Evolutionary conservation across 352 stramenopile genomes (phyloP).

Genomic region (Phytophthora nicotianae): DNA sequence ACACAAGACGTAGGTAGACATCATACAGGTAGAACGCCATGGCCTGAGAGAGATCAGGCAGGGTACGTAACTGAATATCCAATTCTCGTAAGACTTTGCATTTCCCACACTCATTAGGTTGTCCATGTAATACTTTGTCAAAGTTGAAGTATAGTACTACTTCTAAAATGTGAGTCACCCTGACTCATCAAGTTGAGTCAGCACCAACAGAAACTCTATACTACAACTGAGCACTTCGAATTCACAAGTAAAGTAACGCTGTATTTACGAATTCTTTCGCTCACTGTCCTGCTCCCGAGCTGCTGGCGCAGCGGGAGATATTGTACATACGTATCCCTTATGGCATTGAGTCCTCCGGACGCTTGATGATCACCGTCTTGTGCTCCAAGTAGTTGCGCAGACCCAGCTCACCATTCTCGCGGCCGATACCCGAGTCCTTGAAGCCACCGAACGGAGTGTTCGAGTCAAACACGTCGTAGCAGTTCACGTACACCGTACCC

Average conservation of each 20-base stretch:
- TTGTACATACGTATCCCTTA: slow-evolving; percentile 22
- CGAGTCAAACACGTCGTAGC: slow-evolving; percentile 89
- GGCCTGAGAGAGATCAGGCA: slow-evolving; percentile 12
- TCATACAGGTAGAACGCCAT: slow-evolving; percentile 30
- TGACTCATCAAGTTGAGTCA: no score
- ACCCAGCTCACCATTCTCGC: slow-evolving; percentile 75
- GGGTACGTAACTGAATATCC: slow-evolving; percentile 37
- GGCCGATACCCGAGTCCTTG: slow-evolving; percentile 85
- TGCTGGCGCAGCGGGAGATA: not conserved
- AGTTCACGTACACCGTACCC: slow-evolving; percentile 95
- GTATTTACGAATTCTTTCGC: slow-evolving; percentile 19
- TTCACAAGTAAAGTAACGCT: slow-evolving; percentile 10
- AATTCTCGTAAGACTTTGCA: slow-evolving; percentile 25
- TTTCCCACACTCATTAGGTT: not conserved
- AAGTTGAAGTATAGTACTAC: slow-evolving; percentile 15
- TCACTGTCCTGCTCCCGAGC: slow-evolving; percentile 5
- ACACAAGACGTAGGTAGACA: slow-evolving; percentile 34
- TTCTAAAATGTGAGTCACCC: no score
- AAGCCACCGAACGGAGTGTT: slow-evolving; percentile 87
- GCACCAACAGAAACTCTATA: no score
- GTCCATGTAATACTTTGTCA: no score
- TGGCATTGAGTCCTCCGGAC: slow-evolving; percentile 41
- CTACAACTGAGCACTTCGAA: no score
- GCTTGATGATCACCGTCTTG: slow-evolving; percentile 73
- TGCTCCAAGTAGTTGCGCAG: slow-evolving; percentile 84